Conservation (phyloP, 768 basidiomycete genomes). For the Artomyces pyxidatus region DNA sequence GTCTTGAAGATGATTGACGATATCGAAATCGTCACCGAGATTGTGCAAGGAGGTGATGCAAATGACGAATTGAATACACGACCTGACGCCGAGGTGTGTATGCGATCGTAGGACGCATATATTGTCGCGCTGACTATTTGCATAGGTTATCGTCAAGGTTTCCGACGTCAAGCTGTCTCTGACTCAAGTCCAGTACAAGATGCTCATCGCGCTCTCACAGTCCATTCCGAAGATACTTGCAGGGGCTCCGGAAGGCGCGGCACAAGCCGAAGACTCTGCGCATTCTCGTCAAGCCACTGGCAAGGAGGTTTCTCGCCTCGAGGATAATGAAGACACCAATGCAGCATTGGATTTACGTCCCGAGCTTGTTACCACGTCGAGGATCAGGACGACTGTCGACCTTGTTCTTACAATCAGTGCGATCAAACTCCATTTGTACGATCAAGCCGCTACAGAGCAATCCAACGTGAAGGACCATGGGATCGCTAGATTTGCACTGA, state of each 20-base stretch:
- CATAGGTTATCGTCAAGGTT: constrained; percentile 60
- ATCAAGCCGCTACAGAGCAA: constrained; percentile 48
- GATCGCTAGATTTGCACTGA: constrained; percentile 79
- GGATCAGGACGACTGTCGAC: constrained; percentile 62
- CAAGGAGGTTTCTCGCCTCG: constrained; percentile 12
- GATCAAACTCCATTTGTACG: constrained; percentile 84
- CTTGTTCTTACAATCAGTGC: constrained; percentile 60
- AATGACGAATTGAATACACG: constrained; percentile 44
- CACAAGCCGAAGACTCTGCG: constrained; percentile 22
- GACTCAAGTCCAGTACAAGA: constrained; percentile 75
- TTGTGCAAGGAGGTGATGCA: constrained; percentile 53
- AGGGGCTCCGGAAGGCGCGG: constrained; percentile 34
- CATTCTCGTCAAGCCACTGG: constrained; percentile 8
- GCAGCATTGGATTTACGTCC: constrained; percentile 40
- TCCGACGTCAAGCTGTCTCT: constrained; percentile 81
- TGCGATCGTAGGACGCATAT: constrained; percentile 1
- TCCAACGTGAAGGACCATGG: constrained; percentile 63
- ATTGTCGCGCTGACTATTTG: neutral
- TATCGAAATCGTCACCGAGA: constrained; percentile 63
- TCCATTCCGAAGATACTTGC: constrained; percentile 64
- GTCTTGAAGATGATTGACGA: constrained; percentile 87
- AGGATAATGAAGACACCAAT: constrained; percentile 6
- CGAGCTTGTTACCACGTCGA: constrained; percentile 38
- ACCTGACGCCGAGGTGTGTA: constrained; percentile 70
- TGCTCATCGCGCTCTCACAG: constrained; percentile 56